A percentile compares a stretch with the other conserved stretches of the same genome.
These are phyloP conservation scores for Fistulifera pelliculosa DNA, from an alignment of 108 stramenopile species.

Conservation along the genomic window DNA sequence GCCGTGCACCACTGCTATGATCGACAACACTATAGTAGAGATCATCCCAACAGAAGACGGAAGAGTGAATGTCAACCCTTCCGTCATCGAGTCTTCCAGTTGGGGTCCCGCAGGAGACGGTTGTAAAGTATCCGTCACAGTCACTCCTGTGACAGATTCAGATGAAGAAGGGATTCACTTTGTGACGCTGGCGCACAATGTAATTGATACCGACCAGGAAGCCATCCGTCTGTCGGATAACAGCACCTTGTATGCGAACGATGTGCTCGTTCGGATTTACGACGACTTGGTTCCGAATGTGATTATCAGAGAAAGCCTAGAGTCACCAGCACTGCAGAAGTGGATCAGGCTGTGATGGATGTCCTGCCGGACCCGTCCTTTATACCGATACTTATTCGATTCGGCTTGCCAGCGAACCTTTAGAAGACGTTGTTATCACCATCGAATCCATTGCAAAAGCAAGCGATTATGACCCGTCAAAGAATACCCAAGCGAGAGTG, in stretches of 20 bases:
- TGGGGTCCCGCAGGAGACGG: neutral
- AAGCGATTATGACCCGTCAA: slow-evolving; percentile 3
- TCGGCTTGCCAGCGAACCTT: slow-evolving; percentile 17
- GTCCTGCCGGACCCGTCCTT: neutral
- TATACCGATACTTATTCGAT: slow-evolving; percentile 22
- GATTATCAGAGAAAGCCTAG: slow-evolving; percentile 17
- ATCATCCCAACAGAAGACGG: slow-evolving; percentile 5
- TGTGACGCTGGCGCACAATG: slow-evolving; percentile 18
- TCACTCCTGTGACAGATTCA: slow-evolving; percentile 9
- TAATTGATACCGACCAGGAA: neutral
- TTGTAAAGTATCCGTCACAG: slow-evolving; percentile 18
- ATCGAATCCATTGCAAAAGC: slow-evolving; percentile 13
- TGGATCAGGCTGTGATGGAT: slow-evolving; percentile 13
- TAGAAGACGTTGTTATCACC: slow-evolving; percentile 11
- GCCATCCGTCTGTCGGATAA: slow-evolving; percentile 13
- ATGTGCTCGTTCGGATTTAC: slow-evolving; percentile 22
- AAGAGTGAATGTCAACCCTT: slow-evolving; percentile 4
- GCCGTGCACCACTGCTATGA: slow-evolving; percentile 12
- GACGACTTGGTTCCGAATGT: slow-evolving; percentile 24
- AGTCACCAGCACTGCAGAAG: slow-evolving; percentile 20
- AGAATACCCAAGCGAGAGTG: neutral
- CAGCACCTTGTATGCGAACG: slow-evolving; percentile 12
- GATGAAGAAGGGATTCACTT: slow-evolving; percentile 22
- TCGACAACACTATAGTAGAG: slow-evolving; percentile 4
- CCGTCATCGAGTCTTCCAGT: slow-evolving; percentile 1